These are phyloP conservation scores for Colletotrichum lentis DNA, from an alignment of 2,329 filamentous ascomycete genomes.

Conservation along the genomic window DNA sequence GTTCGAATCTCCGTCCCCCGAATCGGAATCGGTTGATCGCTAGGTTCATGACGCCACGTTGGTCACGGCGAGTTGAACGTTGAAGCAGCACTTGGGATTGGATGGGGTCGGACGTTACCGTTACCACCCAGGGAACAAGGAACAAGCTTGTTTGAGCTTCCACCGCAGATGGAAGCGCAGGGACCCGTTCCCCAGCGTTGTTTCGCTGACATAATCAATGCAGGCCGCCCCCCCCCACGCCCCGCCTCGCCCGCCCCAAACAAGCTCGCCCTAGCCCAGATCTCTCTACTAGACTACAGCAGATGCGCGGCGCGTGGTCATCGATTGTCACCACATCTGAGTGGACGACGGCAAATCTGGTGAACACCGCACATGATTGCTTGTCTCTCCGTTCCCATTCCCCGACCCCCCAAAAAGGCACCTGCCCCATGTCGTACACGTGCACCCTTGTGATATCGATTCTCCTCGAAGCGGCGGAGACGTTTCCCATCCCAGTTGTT, in stretches of 20 bases:
- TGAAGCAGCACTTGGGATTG: not conserved
- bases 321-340: conserved; percentile 28
- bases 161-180: not conserved
- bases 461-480: not conserved
- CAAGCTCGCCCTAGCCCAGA: conserved; percentile 29
- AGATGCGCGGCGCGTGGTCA: conserved; percentile 30
- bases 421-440: not conserved
- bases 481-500: not conserved
- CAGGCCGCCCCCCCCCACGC: conserved; percentile 28
- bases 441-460: not conserved
- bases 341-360: conserved; percentile 29
- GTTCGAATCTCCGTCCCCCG: not conserved
- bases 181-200: not conserved
- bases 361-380: conserved; percentile 35
- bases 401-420: not conserved
- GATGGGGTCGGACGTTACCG: not conserved
- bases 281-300: not conserved
- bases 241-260: conserved; percentile 8
- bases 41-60: not conserved
- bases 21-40: no score
- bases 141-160: not conserved
- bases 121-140: not conserved
- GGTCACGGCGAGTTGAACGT: not conserved
- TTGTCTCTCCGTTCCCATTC: conserved; percentile 15
- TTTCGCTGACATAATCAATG: conserved; percentile 26